Evolutionary conservation across 805 yeast species (phyloP).

Genomic region (Isabelozyma pseudorhagii): DNA sequence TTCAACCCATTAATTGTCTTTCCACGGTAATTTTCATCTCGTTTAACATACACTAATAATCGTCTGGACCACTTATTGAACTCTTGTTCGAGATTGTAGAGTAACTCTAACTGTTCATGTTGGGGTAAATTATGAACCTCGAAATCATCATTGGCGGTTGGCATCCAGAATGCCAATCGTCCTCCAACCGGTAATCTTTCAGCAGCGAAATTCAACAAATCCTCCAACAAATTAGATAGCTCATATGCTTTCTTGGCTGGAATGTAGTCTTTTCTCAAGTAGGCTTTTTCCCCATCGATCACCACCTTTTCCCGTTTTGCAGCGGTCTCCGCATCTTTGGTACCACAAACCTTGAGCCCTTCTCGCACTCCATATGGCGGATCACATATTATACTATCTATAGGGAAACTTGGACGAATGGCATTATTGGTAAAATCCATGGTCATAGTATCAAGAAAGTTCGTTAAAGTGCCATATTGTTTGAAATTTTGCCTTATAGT

Average conservation of each 20-base stretch:
- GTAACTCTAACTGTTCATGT: constrained; percentile 68
- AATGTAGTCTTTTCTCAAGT: constrained; percentile 73
- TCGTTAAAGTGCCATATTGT: constrained; percentile 59
- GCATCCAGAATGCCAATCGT: constrained; percentile 95
- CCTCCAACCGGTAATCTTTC: constrained; percentile 70
- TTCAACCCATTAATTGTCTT: constrained; percentile 42
- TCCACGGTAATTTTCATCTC: constrained; percentile 50
- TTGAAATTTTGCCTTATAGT: constrained; percentile 65
- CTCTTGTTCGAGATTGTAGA: constrained; percentile 77
- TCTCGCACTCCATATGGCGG: constrained; percentile 98
- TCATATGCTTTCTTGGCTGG: constrained; percentile 92
- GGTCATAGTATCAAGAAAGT: constrained; percentile 72
- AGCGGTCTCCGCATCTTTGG: constrained; percentile 62
- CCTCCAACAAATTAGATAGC: constrained; percentile 72
- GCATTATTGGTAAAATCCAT: constrained; percentile 96
- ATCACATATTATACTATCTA: constrained; percentile 88
- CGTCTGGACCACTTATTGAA: constrained; percentile 94
- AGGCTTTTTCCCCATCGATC: constrained; percentile 81
- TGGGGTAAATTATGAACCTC: constrained; percentile 69
- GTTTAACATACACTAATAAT: constrained; percentile 72
- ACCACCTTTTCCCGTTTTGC: constrained; percentile 68
- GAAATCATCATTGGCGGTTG: constrained; percentile 86
- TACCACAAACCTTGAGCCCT: constrained; percentile 90
- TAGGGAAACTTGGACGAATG: constrained; percentile 53
- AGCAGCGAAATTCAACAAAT: constrained; percentile 71